Conservation (phyloP, 2,329 filamentous ascomycete genomes). For the Fusarium luffae region DNA sequence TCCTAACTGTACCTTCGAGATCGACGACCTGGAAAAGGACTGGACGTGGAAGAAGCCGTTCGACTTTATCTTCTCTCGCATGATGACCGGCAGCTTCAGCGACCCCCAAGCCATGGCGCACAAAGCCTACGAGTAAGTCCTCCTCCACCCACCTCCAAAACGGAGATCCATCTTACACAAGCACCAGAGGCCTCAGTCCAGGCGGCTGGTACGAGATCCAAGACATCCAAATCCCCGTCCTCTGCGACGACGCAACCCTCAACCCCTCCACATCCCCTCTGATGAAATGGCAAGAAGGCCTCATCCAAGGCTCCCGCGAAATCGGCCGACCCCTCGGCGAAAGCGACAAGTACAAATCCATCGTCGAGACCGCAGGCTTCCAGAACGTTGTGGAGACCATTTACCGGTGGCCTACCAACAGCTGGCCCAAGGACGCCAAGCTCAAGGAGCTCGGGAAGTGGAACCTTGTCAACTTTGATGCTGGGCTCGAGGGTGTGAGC, state of each 20-base stretch:
- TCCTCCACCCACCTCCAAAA: accelerated
- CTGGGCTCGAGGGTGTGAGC: conserved; percentile 21
- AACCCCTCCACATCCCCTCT: not conserved
- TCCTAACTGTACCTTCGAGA: conserved; percentile 23
- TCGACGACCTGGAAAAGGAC: conserved; percentile 29
- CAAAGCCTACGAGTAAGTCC: conserved; percentile 2
- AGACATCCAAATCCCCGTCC: conserved; percentile 26
- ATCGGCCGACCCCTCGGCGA: conserved; percentile 26
- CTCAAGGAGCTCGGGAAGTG: conserved; percentile 35
- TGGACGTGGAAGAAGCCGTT: conserved; percentile 26
- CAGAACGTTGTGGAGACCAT: conserved; percentile 22
- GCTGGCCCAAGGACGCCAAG: conserved; percentile 34
- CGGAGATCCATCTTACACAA: accelerated
- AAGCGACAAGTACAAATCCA: conserved; percentile 12
- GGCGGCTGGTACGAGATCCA: conserved; percentile 32
- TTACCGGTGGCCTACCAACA: conserved; percentile 34
- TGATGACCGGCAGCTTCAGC: conserved; percentile 29
- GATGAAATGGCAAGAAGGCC: conserved; percentile 21
- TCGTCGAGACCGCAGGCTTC: conserved; percentile 17
- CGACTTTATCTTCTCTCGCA: conserved; percentile 28
- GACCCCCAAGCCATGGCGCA: not conserved
- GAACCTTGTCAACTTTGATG: conserved; percentile 28
- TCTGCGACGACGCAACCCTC: conserved; percentile 18
- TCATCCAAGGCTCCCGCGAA: conserved; percentile 15
- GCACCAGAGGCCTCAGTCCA: not conserved